Evolutionary conservation across 345 rosid genomes (phyloP).

Genomic region (Lenwebbia sp.): DNA sequence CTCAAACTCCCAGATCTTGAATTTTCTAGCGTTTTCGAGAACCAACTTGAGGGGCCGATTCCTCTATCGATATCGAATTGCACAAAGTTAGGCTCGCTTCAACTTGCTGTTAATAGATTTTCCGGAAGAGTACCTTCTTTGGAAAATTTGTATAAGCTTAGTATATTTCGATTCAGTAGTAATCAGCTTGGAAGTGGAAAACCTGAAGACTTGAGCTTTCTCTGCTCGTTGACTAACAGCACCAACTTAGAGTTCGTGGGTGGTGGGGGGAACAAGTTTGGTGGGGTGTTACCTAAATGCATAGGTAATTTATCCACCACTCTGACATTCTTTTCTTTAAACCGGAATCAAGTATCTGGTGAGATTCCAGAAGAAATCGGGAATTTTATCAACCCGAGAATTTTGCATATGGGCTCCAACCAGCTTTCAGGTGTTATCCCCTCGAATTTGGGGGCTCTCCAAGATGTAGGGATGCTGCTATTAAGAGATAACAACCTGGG

Average conservation of each 20-base stretch:
- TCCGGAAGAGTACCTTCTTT: not conserved
- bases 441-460: not conserved
- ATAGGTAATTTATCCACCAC: not conserved
- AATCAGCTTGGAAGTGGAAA: not conserved
- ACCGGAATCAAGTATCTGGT: not conserved
- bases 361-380: not conserved
- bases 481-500: not conserved
- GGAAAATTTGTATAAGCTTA: not conserved
- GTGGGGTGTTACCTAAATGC: not conserved
- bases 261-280: not conserved
- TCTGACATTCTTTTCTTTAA: not conserved
- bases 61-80: not conserved
- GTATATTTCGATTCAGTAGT: not conserved
- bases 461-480: not conserved
- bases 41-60: not conserved
- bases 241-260: not conserved
- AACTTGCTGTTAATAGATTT: not conserved
- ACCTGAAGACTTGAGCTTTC: not conserved
- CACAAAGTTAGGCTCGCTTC: not conserved
- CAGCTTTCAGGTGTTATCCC: not conserved
- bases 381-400: not conserved
- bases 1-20: not conserved
- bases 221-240: not conserved
- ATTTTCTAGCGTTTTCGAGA: accelerated
- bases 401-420: not conserved